phyloP scores from a whole-genome alignment of 2,329 filamentous ascomycete species.

The Penicillium sclerotigenum region DNA sequence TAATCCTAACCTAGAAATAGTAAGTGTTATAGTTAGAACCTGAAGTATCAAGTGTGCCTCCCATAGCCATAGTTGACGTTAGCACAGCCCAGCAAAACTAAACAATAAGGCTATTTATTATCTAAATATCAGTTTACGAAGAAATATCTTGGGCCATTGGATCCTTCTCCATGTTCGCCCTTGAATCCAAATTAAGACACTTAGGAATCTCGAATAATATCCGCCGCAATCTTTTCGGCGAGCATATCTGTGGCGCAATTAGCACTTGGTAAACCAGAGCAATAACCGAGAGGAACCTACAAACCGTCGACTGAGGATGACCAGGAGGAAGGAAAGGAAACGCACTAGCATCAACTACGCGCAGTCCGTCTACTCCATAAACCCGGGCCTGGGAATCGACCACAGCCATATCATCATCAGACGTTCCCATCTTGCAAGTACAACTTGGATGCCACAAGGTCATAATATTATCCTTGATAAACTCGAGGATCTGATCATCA shows the following conservation, averaged over 20 bases:
- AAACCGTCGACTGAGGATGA: conserved; percentile 35
- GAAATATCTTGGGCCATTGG: background rate
- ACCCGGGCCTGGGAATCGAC: conserved; percentile 32
- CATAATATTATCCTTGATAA: conserved; percentile 30
- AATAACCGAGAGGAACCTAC: conserved; percentile 7
- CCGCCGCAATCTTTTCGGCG: conserved; percentile 20
- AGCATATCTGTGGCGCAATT: conserved; percentile 20
- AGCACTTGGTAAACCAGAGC: background rate
- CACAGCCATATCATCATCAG: conserved; percentile 28
- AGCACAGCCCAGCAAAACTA: background rate
- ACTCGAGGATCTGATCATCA: conserved; percentile 44
- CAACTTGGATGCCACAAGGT: conserved; percentile 30
- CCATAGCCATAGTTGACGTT: background rate
- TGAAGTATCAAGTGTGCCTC: background rate
- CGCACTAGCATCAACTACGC: conserved; percentile 36
- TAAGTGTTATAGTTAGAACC: too few species aligned
- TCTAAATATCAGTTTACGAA: background rate
- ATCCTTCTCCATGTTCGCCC: background rate
- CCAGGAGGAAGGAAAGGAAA: conserved; percentile 42
- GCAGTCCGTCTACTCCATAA: conserved; percentile 28
- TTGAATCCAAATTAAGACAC: background rate
- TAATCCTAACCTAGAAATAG: too few species aligned
- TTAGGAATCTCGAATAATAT: conserved; percentile 10
- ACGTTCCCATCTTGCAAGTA: conserved; percentile 33
- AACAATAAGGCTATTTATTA: background rate